phyloP scores from a whole-genome alignment of 2,329 filamentous ascomycete species.

The Hysterium pulicare region DNA sequence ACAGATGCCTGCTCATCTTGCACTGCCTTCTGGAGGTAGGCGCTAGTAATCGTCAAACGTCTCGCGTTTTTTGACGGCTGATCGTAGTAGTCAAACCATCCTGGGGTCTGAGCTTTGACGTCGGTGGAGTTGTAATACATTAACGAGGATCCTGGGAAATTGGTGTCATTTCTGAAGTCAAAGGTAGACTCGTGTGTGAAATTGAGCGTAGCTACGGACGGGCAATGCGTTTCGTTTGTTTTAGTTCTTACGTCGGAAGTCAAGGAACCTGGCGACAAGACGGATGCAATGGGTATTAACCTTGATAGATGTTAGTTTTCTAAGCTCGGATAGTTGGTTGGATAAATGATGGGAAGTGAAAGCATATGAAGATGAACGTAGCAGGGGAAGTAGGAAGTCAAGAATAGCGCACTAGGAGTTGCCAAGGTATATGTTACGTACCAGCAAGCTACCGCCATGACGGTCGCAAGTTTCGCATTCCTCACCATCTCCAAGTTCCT shows the following conservation, averaged over 20 bases:
- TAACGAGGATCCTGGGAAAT: constrained; percentile 20
- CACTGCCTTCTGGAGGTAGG: constrained; percentile 31
- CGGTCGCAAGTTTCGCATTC: constrained; percentile 34
- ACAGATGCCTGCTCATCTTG: constrained; percentile 19
- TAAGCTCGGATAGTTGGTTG: too few species aligned
- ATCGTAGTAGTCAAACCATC: constrained; percentile 37
- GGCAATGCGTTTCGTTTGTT: constrained; percentile 17
- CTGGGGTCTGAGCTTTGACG: constrained; percentile 12
- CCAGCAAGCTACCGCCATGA: constrained; percentile 35
- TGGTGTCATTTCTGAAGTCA: constrained; percentile 25
- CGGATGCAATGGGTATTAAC: constrained; percentile 37
- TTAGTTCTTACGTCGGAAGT: constrained; percentile 26
- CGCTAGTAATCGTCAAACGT: constrained; percentile 27
- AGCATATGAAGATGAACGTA: too few species aligned
- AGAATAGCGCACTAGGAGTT: too few species aligned
- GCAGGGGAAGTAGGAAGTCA: too few species aligned
- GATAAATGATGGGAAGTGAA: too few species aligned
- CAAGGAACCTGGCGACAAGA: constrained; percentile 34
- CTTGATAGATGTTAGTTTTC: constrained; percentile 12
- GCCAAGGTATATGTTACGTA: constrained; percentile 13
- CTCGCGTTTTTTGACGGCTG: constrained; percentile 33
- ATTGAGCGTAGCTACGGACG: constrained; percentile 26
- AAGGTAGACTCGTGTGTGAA: constrained; percentile 28
- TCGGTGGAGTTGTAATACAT: constrained; percentile 36
- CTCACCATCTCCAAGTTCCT: constrained; percentile 34